Evolutionary conservation across 2,329 filamentous ascomycete genomes (phyloP), one percentile per base, ranked within the genome.

Genomic region (Trichoderma polysporum): DNA sequence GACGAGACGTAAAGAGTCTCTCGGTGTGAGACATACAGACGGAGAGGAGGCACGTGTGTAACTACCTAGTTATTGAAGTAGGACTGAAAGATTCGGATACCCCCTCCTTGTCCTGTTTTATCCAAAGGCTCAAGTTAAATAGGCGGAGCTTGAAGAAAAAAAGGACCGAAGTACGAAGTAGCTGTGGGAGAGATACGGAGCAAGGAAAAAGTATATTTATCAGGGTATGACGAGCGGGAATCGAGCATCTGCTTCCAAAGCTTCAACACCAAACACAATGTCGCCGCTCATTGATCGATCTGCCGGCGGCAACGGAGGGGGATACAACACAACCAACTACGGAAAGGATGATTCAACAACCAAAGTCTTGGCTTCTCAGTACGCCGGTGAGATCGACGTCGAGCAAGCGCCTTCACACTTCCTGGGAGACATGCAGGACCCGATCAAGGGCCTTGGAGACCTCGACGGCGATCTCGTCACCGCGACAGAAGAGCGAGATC

Each of bases 401-500:
- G 63, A 66, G 56, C 54, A 47, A 9, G 31, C 27, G 35, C 56
- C 63, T 3, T 49, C 47, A 9, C 22, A 29, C 25, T 19, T 59
- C 25, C 12, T 52, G 37, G 45, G 29, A 9, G 60, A 63, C 22
- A 17, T 9, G 3, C 22, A 15, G 13, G 60, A 68, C 39, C 41
- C 53, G 29, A 4, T 41, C 29, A 66, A 66, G 31, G 41, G 22
- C 8, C 53, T 58, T 9, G 52, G 52, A 22, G 68, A 70, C 31
- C 63, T 66, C 68, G 76, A 79, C 52, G 79, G 79, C 68, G 81
- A 85, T 69, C 76, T 86, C 57, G 78, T 83, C 63, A 82, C 82
- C 0, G 74, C 76, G 47, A 75, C 78, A 71, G 87, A 89, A 74
- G 78, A 82, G 63, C 80, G 80, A 65, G 78, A 81, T 69, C 79